phyloP scores from a whole-genome alignment of 2,329 filamentous ascomycete species.

The Colletotrichum sp. region DNA sequence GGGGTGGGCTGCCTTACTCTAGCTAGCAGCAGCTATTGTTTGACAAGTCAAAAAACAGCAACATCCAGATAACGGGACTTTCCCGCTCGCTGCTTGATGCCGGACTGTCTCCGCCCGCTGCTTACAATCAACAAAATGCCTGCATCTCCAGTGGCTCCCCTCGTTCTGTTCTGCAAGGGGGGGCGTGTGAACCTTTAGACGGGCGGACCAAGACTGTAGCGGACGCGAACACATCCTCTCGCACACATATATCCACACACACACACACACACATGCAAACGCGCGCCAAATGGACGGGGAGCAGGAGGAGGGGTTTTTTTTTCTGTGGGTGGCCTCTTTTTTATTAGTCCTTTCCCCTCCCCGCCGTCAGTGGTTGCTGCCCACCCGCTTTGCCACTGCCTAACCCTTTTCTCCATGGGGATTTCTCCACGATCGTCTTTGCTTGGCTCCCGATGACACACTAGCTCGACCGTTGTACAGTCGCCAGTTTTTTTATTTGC shows the following conservation, averaged over 20 bases:
- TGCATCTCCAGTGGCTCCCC: conserved; percentile 10
- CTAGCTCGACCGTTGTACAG: background rate
- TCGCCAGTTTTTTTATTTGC: background rate
- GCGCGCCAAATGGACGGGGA: background rate
- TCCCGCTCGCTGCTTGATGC: background rate
- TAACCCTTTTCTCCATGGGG: conserved; percentile 14
- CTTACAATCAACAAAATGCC: conserved; percentile 12
- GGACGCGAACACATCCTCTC: background rate
- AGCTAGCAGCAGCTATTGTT: background rate
- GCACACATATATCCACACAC: background rate
- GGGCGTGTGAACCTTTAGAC: background rate
- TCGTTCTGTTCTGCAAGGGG: background rate
- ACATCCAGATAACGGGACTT: background rate
- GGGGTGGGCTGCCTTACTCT: background rate
- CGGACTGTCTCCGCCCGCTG: conserved; percentile 2
- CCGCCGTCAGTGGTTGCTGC: background rate
- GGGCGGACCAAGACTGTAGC: conserved; percentile 7
- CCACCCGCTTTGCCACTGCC: background rate
- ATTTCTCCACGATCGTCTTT: conserved; percentile 15
- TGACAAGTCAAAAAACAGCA: background rate
- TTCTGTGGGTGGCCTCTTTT: background rate
- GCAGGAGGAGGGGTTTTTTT: background rate
- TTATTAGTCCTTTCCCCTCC: background rate
- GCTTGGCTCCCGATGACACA: conserved; percentile 16
- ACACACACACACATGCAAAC: too few species aligned